Percentiles rank a stretch among this genome's conserved stretches.
phyloP scores from a whole-genome alignment of 352 stramenopile species.

The Aphanomyces cochlioides region DNA sequence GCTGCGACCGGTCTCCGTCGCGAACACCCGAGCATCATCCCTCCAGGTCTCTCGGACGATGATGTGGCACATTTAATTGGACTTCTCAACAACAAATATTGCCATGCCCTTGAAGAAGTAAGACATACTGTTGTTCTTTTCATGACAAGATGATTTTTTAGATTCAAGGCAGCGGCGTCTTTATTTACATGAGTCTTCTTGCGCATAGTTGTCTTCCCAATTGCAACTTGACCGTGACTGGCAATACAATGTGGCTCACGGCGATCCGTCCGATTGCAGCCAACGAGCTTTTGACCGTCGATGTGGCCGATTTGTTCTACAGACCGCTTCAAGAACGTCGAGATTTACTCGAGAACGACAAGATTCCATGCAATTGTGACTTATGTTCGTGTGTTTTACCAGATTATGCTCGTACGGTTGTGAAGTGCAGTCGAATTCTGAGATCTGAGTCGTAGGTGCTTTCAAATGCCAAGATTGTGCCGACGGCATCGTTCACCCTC shows the following conservation, averaged over 20 bases:
- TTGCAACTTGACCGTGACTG: constrained; percentile 74
- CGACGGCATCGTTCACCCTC: constrained; percentile 31
- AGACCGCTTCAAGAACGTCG: constrained; percentile 58
- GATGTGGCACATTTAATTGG: constrained; percentile 65
- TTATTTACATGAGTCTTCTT: constrained; percentile 67
- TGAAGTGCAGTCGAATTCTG: neutral
- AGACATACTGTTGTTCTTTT: constrained; percentile 9
- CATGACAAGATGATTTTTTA: neutral
- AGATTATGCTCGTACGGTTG: constrained; percentile 48
- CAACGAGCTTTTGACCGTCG: constrained; percentile 63
- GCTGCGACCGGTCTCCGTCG: constrained; percentile 47
- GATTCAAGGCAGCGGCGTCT: constrained; percentile 53
- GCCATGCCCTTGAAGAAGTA: constrained; percentile 64
- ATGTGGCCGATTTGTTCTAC: constrained; percentile 82
- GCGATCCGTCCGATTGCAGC: constrained; percentile 59
- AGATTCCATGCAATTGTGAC: constrained; percentile 65
- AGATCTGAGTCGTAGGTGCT: constrained; percentile 43
- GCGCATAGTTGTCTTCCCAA: constrained; percentile 68
- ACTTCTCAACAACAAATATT: constrained; percentile 68
- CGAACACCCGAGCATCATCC: constrained; percentile 51
- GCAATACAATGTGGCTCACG: constrained; percentile 66
- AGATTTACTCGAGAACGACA: constrained; percentile 51
- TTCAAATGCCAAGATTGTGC: constrained; percentile 49
- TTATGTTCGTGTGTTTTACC: constrained; percentile 45
- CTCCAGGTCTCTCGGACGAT: constrained; percentile 48